Evolutionary conservation across 1,284 basidiomycete genomes (phyloP).

Genomic region (Gastroboletus turbinatus): DNA sequence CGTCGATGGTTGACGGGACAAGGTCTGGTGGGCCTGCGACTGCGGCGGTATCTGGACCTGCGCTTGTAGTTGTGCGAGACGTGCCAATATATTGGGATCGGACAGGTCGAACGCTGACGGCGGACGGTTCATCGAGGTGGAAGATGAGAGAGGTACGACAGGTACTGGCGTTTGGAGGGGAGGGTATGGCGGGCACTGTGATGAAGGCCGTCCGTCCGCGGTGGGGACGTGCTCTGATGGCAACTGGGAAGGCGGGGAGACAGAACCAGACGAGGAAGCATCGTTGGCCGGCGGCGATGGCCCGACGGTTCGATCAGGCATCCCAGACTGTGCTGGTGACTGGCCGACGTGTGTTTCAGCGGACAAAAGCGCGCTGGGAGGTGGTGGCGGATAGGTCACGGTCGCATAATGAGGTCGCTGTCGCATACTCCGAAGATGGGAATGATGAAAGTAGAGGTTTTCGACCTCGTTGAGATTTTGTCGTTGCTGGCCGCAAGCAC

Average conservation of each 20-base stretch:
- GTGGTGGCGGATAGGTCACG: neutral
- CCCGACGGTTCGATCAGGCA: conserved; percentile 10
- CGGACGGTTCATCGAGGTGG: neutral
- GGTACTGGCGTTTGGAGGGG: neutral
- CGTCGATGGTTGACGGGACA: conserved; percentile 11
- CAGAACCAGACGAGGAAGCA: neutral
- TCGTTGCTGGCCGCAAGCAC: conserved; percentile 50
- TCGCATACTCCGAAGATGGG: conserved; percentile 38
- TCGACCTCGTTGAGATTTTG: conserved; percentile 77
- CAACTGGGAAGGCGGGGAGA: conserved; percentile 5
- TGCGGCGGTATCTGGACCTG: conserved; percentile 17
- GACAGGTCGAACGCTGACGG: conserved; percentile 19
- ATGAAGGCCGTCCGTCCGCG: neutral
- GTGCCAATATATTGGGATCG: conserved; percentile 25
- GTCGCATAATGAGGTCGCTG: conserved; percentile 10
- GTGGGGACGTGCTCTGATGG: conserved; percentile 4
- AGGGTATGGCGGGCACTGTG: conserved; percentile 4
- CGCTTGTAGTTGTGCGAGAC: conserved; percentile 27
- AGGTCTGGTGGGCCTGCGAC: conserved; percentile 4
- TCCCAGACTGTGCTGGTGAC: neutral
- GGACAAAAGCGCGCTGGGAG: neutral
- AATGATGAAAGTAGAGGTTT: conserved; percentile 74
- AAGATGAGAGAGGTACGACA: neutral
- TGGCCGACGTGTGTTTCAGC: conserved; percentile 6
- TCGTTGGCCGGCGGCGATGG: conserved; percentile 4